Conservation (phyloP, 2,329 filamentous ascomycete species). For the Cryoendolithus antarcticus region DNA sequence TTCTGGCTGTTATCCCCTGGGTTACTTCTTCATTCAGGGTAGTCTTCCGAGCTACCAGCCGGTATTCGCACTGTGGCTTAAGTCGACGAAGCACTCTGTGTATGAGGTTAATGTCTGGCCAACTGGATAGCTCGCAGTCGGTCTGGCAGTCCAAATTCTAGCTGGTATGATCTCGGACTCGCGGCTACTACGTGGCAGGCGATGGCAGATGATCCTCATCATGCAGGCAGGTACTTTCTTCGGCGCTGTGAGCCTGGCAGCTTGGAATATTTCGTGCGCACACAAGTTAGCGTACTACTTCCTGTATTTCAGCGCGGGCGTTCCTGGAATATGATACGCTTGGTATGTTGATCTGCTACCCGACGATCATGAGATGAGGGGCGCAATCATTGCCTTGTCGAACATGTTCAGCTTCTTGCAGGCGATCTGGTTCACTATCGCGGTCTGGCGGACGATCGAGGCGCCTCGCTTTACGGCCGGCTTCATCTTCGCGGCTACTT, state of each 20-base stretch:
- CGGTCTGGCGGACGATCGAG: too few species aligned
- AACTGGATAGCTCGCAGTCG: constrained; percentile 18
- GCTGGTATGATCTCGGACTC: neutral
- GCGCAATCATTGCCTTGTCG: too few species aligned
- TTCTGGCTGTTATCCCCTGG: neutral
- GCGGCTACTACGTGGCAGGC: neutral
- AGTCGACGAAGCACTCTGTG: constrained; percentile 32
- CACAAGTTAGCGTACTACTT: constrained; percentile 4
- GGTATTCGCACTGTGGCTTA: constrained; percentile 40
- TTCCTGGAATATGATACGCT: too few species aligned
- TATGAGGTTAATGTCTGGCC: constrained; percentile 45
- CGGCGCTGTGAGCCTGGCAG: constrained; percentile 1
- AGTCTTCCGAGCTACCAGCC: constrained; percentile 30
- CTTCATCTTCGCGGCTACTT: too few species aligned
- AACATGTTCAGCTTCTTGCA: too few species aligned
- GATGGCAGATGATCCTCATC: constrained; percentile 1
- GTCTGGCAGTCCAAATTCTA: constrained; percentile 1
- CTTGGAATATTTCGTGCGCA: constrained; percentile 1
- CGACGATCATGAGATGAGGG: too few species aligned
- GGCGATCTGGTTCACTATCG: too few species aligned
- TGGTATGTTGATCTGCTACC: too few species aligned
- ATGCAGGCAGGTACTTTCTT: neutral
- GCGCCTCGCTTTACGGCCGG: too few species aligned
- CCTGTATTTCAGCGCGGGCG: too few species aligned
- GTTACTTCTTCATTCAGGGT: constrained; percentile 2